Evolutionary conservation across 2,329 filamentous ascomycete species (phyloP), one percentile per base, ranked within the genome.

Genomic region (Metarhizium brunneum): DNA sequence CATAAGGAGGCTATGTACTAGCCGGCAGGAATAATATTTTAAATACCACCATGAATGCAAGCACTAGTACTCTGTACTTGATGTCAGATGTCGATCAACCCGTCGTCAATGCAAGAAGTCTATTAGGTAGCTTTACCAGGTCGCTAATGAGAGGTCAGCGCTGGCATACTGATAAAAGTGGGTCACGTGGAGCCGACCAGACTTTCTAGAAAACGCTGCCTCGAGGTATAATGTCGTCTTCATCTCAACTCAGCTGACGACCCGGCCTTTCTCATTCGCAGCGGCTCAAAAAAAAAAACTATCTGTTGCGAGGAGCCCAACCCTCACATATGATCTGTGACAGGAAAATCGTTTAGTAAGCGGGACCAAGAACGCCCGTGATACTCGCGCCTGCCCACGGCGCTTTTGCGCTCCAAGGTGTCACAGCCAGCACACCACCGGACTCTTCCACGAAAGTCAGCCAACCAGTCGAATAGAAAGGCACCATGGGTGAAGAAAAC

Each of bases 401-500:
- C 42, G n/a, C n/a, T 5, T 45, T 20, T 5, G 38, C 13, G 2
- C 18, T 20, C 14, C 2, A 10, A 6, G 13, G n/a, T 14, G 7
- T 30, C 20, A 30, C 45, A 3, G 10, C 20, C 45, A 48, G 25
- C 45, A 13, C 4, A 16, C 16, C 8, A 13, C 40, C 13, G 16
- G 10, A 43, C 16, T 16, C 11, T 43, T 4, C 20, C 20, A n/a
- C 40, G 43, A 47, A 29, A 25, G 2, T 5, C 25, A 30, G 7
- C 18, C 20, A 14, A 29, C 20, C 32, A 43, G 4, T n/a, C 16
- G 40, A 51, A 4, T 3, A 51, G 7, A 20, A 1, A 32, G 51
- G 11, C 40, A 52, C n/a, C 35, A 73, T 73, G 71, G 62, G 66
- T 20, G 62, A 69, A 36, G 70, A 72, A 58, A 65, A 76, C 56